phyloP scores from a whole-genome alignment of 768 basidiomycete species.

The Pholiota molesta region DNA sequence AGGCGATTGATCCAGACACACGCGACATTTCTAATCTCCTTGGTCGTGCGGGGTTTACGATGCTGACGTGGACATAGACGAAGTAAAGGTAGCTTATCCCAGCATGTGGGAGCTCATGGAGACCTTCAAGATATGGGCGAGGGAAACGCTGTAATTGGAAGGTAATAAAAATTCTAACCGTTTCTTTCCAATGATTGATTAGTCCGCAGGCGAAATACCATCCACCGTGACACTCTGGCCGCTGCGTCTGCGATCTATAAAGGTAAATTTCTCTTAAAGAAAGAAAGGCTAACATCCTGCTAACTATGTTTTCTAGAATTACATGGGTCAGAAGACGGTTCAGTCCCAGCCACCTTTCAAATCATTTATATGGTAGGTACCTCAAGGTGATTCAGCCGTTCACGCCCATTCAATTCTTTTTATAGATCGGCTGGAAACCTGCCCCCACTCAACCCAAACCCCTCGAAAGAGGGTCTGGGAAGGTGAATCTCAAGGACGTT shows the following conservation, averaged over 20 bases:
- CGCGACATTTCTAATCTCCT: constrained; percentile 93
- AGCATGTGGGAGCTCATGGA: constrained; percentile 96
- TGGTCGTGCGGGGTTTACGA: constrained; percentile 88
- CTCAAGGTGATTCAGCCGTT: background rate
- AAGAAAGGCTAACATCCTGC: background rate
- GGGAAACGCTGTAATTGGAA: constrained; percentile 85
- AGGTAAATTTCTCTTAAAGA: constrained; percentile 47
- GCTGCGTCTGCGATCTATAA: constrained; percentile 95
- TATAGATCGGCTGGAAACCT: constrained; percentile 51
- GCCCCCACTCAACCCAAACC: constrained; percentile 46
- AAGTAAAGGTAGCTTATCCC: constrained; percentile 88
- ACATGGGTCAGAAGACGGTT: constrained; percentile 82
- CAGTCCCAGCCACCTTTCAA: constrained; percentile 94
- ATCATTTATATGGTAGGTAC: constrained; percentile 82
- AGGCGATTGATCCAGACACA: constrained; percentile 58
- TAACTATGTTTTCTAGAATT: constrained; percentile 53
- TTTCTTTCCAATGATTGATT: background rate
- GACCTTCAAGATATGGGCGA: constrained; percentile 98
- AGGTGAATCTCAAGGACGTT: constrained; percentile 45
- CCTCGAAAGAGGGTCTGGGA: constrained; percentile 47
- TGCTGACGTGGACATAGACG: constrained; percentile 97
- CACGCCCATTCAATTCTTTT: constrained; percentile 6
- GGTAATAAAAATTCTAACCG: constrained; percentile 41
- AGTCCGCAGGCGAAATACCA: constrained; percentile 55
- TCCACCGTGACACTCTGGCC: constrained; percentile 84